Percentiles rank a stretch among this genome's conserved stretches.
phyloP scores from a whole-genome alignment of 257 asterid genomes.

The Solanum virginianum region DNA sequence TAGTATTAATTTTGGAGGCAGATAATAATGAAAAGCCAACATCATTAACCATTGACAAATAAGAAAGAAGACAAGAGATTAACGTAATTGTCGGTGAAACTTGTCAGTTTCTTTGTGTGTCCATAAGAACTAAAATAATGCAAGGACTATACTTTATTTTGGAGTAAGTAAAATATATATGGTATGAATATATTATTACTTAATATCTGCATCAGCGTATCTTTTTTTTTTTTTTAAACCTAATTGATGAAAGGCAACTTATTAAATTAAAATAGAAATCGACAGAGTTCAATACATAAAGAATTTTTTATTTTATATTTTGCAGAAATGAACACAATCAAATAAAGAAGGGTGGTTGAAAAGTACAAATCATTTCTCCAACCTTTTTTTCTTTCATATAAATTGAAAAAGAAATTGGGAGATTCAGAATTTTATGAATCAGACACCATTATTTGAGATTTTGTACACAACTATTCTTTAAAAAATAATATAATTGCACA shows the following conservation, averaged over 20 bases:
- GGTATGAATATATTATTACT: background rate
- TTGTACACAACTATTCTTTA: too few species aligned
- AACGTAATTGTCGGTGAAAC: background rate
- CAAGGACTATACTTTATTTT: background rate
- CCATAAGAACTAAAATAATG: background rate
- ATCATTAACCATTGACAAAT: background rate
- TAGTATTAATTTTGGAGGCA: background rate
- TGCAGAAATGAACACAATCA: background rate
- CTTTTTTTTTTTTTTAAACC: background rate
- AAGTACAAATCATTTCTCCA: too few species aligned
- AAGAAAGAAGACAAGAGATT: background rate
- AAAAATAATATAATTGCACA: background rate
- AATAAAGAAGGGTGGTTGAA: too few species aligned
- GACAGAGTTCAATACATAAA: background rate
- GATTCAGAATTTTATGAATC: too few species aligned
- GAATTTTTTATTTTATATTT: background rate
- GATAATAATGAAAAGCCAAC: background rate
- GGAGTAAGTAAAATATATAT: background rate
- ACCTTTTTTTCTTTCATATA: background rate
- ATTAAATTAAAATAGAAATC: background rate
- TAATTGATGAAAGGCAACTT: background rate
- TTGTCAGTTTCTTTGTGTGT: background rate
- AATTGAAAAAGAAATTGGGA: too few species aligned
- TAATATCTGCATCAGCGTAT: background rate
- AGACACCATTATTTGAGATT: background rate